These are phyloP conservation scores for Solanum infundibuliforme DNA, from an alignment of 257 asterid genomes.

Conservation along the genomic window DNA sequence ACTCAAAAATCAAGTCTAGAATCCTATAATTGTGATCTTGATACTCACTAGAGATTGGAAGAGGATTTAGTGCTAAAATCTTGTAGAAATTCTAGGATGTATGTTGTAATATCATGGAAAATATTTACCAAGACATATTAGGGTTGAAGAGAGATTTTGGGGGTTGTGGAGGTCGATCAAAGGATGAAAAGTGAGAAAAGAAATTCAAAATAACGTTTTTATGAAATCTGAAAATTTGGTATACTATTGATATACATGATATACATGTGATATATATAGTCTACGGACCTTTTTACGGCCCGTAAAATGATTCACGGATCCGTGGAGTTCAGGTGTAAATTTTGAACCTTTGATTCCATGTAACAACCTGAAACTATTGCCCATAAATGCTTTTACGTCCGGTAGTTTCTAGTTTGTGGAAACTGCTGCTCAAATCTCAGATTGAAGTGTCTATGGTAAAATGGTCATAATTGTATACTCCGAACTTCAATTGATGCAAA, in stretches of 20 bases:
- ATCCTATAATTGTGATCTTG: background rate
- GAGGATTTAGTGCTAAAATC: background rate
- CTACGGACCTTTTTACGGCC: background rate
- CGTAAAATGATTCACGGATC: background rate
- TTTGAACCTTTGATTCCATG: background rate
- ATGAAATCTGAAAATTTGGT: background rate
- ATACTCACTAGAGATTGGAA: background rate
- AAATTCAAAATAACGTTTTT: background rate
- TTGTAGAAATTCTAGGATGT: background rate
- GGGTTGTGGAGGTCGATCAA: background rate
- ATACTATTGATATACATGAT: background rate
- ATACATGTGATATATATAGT: background rate
- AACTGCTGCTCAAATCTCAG: background rate
- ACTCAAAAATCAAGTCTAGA: background rate
- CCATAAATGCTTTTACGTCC: background rate
- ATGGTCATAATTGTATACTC: background rate
- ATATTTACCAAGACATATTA: background rate
- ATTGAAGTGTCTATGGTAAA: background rate
- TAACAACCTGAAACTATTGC: background rate
- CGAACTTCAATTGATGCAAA: background rate
- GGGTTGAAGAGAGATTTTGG: background rate
- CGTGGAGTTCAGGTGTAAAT: background rate
- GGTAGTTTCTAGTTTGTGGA: background rate
- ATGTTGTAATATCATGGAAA: background rate
- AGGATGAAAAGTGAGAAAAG: background rate